A percentile compares a stretch with the other conserved stretches of the same genome.
These are phyloP conservation scores for Pythium rishiriense DNA, from an alignment of 352 stramenopile genomes.

Conservation along the genomic window DNA sequence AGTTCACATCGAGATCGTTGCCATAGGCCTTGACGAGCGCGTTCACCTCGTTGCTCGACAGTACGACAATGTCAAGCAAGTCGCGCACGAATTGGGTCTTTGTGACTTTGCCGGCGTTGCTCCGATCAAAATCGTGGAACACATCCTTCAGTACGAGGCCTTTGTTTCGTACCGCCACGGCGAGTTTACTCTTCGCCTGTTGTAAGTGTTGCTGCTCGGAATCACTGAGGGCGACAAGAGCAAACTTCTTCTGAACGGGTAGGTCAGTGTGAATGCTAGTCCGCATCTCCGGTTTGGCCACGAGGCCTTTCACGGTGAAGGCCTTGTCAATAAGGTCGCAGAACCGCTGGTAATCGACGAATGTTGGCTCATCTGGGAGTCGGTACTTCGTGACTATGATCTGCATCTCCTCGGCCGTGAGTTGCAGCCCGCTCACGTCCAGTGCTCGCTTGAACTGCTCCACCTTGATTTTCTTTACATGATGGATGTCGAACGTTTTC, in stretches of 20 bases:
- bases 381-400: slow-evolving; percentile 72
- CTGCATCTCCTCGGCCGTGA: slow-evolving; percentile 51
- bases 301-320: slow-evolving; percentile 77
- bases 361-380: slow-evolving; percentile 51
- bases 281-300: slow-evolving; percentile 54
- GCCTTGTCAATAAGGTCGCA: slow-evolving; percentile 86
- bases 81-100: slow-evolving; percentile 78
- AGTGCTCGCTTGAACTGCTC: slow-evolving; percentile 84
- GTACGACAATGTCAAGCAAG: slow-evolving; percentile 60
- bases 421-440: slow-evolving; percentile 70
- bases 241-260: slow-evolving; percentile 37
- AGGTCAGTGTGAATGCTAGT: slow-evolving; percentile 36
- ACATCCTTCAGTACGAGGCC: slow-evolving; percentile 87
- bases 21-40: slow-evolving; percentile 71
- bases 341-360: slow-evolving; percentile 80
- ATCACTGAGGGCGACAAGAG: slow-evolving; percentile 29
- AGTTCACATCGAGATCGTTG: slow-evolving; percentile 77
- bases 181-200: slow-evolving; percentile 55
- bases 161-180: slow-evolving; percentile 68
- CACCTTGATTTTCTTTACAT: slow-evolving; percentile 79
- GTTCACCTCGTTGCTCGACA: slow-evolving; percentile 53
- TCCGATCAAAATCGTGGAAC: slow-evolving; percentile 85
- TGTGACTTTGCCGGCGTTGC: slow-evolving; percentile 82
- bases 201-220: slow-evolving; percentile 38
- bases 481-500: slow-evolving; percentile 85